Evolutionary conservation across 768 basidiomycete species (phyloP).

Genomic region (Lactarius akahatsu): DNA sequence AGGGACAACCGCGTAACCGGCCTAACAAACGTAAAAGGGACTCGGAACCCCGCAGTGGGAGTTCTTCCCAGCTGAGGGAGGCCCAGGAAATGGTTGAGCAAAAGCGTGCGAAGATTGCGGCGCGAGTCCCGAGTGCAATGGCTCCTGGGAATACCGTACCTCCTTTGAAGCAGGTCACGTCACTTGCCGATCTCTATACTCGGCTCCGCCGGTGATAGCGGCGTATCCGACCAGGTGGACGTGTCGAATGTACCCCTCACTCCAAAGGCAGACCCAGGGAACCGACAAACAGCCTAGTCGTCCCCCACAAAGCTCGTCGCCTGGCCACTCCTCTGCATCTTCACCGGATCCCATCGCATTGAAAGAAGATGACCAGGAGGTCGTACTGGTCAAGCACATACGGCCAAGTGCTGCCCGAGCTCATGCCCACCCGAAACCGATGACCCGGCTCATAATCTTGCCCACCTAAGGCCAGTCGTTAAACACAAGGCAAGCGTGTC

Average conservation of each 20-base stretch:
- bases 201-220: conserved; percentile 24
- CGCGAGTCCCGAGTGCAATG: conserved; percentile 18
- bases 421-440: background rate
- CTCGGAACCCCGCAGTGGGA: background rate
- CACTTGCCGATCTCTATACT: conserved; percentile 21
- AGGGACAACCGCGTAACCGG: background rate
- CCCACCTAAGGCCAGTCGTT: background rate
- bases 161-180: background rate
- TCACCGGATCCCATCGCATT: conserved; percentile 23
- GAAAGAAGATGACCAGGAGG: conserved; percentile 15
- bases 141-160: background rate
- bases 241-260: background rate
- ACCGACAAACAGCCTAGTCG: background rate
- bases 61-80: conserved; percentile 4
- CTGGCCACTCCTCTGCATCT: conserved; percentile 1
- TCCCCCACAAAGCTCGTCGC: background rate
- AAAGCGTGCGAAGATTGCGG: conserved; percentile 23
- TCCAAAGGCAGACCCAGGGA: background rate
- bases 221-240: background rate
- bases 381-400: conserved; percentile 15
- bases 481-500: background rate
- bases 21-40: conserved; percentile 19
- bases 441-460: background rate
- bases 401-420: background rate
- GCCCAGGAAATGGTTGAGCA: conserved; percentile 21